These are phyloP conservation scores for Trypanosoma avium DNA, from an alignment of 208 protist species.

Conservation along the genomic window DNA sequence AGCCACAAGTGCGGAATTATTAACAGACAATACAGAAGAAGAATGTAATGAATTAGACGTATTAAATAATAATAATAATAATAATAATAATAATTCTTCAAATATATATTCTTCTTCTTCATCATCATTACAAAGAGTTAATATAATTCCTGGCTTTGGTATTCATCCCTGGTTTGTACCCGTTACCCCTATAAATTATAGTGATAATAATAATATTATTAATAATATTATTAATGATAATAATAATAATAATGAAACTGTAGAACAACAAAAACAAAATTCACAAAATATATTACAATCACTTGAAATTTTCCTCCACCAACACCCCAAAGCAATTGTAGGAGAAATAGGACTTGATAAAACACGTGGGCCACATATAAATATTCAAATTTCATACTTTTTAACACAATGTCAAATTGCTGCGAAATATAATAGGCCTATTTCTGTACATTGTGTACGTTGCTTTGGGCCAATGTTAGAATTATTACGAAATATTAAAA, in stretches of 20 bases:
- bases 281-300: slow-evolving; percentile 32
- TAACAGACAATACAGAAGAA: too few species aligned
- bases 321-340: slow-evolving; percentile 59
- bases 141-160: slow-evolving; percentile 56
- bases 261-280: background rate
- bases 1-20: background rate
- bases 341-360: slow-evolving; percentile 88
- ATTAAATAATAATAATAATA: too few species aligned
- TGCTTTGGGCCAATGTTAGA: slow-evolving; percentile 62
- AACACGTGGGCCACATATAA: slow-evolving; percentile 48
- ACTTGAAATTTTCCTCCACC: slow-evolving; percentile 40
- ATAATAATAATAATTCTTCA: too few species aligned
- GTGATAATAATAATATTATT: background rate
- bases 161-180: slow-evolving; percentile 77
- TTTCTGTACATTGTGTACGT: slow-evolving; percentile 84
- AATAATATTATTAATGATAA: background rate
- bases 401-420: slow-evolving; percentile 61
- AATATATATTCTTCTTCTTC: too few species aligned
- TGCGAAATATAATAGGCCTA: slow-evolving; percentile 48
- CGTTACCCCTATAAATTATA: background rate
- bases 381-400: slow-evolving; percentile 47
- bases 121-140: too few species aligned
- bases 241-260: slow-evolving; percentile 5
- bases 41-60: too few species aligned
- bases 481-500: slow-evolving; percentile 31